Percentiles rank a stretch among this genome's conserved stretches.
These are phyloP conservation scores for Lactifluus pinguis DNA, from an alignment of 768 basidiomycete genomes.

Conservation along the genomic window DNA sequence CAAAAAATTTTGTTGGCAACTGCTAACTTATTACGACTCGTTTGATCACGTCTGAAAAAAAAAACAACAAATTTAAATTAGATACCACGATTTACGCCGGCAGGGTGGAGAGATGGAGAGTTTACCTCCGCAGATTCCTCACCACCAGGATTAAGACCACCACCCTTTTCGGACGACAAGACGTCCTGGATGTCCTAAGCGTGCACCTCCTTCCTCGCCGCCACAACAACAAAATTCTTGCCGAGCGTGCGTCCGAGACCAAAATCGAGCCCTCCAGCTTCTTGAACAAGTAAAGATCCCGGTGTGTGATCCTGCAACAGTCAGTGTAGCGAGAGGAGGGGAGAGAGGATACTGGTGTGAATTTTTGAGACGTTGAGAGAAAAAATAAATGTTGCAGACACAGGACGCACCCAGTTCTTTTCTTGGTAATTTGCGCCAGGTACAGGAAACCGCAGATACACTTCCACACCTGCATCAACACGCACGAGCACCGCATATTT, in stretches of 20 bases:
- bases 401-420: constrained; percentile 81
- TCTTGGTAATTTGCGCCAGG: constrained; percentile 72
- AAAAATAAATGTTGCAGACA: neutral
- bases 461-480: constrained; percentile 61
- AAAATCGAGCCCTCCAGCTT: constrained; percentile 90
- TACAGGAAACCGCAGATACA: constrained; percentile 74
- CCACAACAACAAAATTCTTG: constrained; percentile 82
- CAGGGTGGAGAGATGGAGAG: neutral
- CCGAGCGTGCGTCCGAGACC: constrained; percentile 78
- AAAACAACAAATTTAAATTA: too few species aligned
- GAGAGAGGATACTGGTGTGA: neutral
- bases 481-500: constrained; percentile 85
- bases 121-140: neutral
- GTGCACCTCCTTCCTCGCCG: constrained; percentile 67
- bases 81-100: too few species aligned
- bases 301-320: constrained; percentile 75
- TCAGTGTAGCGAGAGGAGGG: too few species aligned
- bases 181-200: constrained; percentile 64
- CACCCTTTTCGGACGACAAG: constrained; percentile 27
- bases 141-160: neutral
- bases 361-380: too few species aligned
- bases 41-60: too few species aligned
- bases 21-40: too few species aligned
- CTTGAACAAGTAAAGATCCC: constrained; percentile 73
- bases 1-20: too few species aligned